A percentile compares a stretch with the other conserved stretches of the same genome.
phyloP scores from a whole-genome alignment of 768 basidiomycete species.

The Daedalea quercina region DNA sequence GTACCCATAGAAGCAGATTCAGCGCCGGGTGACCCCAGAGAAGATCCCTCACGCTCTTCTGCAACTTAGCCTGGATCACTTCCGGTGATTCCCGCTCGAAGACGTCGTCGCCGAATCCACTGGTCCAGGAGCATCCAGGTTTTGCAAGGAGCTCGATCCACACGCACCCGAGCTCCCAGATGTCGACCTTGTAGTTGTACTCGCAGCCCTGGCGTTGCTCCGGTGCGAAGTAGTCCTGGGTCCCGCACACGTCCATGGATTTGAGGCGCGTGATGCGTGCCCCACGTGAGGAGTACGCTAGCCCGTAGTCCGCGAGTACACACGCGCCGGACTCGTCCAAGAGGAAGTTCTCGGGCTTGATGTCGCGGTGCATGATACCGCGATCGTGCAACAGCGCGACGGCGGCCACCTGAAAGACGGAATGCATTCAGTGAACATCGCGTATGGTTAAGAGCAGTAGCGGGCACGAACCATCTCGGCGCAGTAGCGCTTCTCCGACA shows the following conservation, averaged over 20 bases:
- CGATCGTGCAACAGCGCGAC: conserved; percentile 12
- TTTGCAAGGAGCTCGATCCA: conserved; percentile 16
- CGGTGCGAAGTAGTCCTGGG: conserved; percentile 41
- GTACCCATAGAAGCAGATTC: too few relatives aligned
- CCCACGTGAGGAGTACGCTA: conserved; percentile 1
- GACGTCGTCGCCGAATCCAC: not conserved
- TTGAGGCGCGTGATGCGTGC: not conserved
- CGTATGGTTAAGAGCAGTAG: not conserved
- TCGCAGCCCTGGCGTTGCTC: conserved; percentile 26
- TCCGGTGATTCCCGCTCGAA: too few relatives aligned
- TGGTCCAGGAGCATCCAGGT: not conserved
- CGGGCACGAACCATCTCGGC: conserved; percentile 15
- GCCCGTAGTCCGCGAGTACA: conserved; percentile 19
- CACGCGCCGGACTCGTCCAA: conserved; percentile 10
- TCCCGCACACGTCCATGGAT: conserved; percentile 19
- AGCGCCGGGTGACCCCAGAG: too few relatives aligned
- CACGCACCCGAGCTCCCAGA: conserved; percentile 39
- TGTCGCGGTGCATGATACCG: conserved; percentile 21
- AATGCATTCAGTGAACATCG: not conserved
- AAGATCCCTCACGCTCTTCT: too few relatives aligned
- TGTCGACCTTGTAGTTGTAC: conserved; percentile 36
- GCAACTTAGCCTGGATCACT: too few relatives aligned
- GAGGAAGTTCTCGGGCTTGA: conserved; percentile 23
- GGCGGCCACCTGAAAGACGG: conserved; percentile 9
- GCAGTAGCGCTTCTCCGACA: conserved; percentile 5